phyloP scores from a whole-genome alignment of 2,329 filamentous ascomycete species.

The Venturia asperata region DNA sequence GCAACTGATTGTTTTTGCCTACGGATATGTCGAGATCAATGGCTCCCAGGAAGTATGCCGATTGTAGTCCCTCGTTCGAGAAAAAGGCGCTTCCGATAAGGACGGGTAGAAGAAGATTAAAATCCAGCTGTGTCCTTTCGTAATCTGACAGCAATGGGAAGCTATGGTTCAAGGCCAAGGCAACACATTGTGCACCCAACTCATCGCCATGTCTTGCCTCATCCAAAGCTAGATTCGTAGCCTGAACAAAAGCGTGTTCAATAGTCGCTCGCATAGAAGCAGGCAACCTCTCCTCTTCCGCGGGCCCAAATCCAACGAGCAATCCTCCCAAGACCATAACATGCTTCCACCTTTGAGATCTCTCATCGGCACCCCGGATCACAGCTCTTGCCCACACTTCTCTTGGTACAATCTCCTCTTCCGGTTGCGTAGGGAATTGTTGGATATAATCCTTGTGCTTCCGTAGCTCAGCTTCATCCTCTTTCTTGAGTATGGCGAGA shows the following conservation, averaged over 20 bases:
- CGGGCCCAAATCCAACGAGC: conserved; percentile 65
- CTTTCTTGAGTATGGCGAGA: conserved; percentile 32
- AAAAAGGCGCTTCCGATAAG: conserved; percentile 61
- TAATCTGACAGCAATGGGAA: conserved; percentile 63
- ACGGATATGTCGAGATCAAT: conserved; percentile 62
- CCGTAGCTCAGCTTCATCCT: conserved; percentile 21
- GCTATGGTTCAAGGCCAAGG: conserved; percentile 67
- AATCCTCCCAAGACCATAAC: conserved; percentile 72
- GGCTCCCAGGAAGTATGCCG: conserved; percentile 65
- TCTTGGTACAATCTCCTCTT: conserved; percentile 36
- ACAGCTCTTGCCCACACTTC: conserved; percentile 55
- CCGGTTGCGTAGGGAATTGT: conserved; percentile 17
- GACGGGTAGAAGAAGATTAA: conserved; percentile 61
- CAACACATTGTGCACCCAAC: conserved; percentile 44
- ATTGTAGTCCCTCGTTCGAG: conserved; percentile 64
- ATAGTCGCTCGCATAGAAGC: conserved; percentile 56
- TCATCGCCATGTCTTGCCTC: conserved; percentile 49
- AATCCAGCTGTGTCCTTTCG: conserved; percentile 54
- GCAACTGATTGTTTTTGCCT: conserved; percentile 46
- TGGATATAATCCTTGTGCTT: conserved; percentile 3
- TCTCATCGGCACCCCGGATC: conserved; percentile 53
- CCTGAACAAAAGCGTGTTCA: conserved; percentile 65
- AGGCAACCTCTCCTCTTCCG: conserved; percentile 54
- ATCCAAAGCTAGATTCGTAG: conserved; percentile 65
- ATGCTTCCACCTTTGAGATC: conserved; percentile 70